A percentile compares a stretch with the other conserved stretches of the same genome.
Conservation (phyloP, 1,139 yeast species). For the Waltiozyma sp. region DNA sequence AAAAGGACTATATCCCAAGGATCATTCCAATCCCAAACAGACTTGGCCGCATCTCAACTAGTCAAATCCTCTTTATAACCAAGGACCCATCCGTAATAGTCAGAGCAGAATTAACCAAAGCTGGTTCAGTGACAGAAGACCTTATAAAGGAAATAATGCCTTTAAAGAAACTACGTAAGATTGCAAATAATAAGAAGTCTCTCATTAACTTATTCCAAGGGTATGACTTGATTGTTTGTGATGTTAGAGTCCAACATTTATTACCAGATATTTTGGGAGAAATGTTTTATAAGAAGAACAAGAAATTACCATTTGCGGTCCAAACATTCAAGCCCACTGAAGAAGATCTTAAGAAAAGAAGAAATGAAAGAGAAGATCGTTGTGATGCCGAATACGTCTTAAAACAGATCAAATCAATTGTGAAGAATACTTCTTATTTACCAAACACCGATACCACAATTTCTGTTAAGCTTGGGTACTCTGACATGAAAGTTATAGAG, state of each 20-base stretch:
- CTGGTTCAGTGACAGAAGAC: constrained; percentile 19
- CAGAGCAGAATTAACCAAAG: constrained; percentile 24
- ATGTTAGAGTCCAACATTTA: constrained; percentile 49
- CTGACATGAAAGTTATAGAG: constrained; percentile 32
- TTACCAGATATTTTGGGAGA: constrained; percentile 46
- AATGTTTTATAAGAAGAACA: constrained; percentile 45
- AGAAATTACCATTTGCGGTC: constrained; percentile 51
- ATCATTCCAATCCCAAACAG: constrained; percentile 50
- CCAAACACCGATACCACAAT: constrained; percentile 42
- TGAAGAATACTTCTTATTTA: constrained; percentile 46
- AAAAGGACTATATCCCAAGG: constrained; percentile 52
- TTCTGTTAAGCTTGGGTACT: constrained; percentile 37
- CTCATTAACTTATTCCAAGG: constrained; percentile 41
- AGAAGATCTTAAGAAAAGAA: constrained; percentile 25
- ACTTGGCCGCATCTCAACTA: constrained; percentile 25
- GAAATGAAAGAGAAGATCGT: constrained; percentile 25
- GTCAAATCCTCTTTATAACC: constrained; percentile 47
- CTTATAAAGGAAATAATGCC: constrained; percentile 31
- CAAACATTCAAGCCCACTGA: constrained; percentile 49
- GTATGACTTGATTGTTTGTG: constrained; percentile 55
- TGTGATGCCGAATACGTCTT: constrained; percentile 52
- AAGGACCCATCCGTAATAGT: constrained; percentile 57
- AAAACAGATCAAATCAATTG: constrained; percentile 50
- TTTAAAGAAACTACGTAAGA: constrained; percentile 40
- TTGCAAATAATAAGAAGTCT: constrained; percentile 29